Evolutionary conservation across 1,284 basidiomycete species (phyloP).

Genomic region (Flammula alnicola): DNA sequence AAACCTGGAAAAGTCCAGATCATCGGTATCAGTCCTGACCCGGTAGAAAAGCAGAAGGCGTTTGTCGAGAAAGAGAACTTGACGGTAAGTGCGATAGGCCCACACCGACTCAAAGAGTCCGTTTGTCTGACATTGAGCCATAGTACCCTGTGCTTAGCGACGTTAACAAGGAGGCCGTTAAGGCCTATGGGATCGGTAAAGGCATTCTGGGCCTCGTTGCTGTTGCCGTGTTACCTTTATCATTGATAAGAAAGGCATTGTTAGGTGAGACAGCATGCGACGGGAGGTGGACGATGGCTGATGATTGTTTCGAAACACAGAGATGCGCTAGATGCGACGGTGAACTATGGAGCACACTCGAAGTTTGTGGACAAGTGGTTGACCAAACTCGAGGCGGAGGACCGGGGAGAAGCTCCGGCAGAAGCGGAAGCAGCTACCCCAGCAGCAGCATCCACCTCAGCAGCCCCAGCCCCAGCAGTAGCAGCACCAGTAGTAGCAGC

Average conservation of each 20-base stretch:
- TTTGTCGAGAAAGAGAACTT: constrained; percentile 77
- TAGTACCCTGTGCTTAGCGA: constrained; percentile 82
- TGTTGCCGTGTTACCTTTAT: constrained; percentile 74
- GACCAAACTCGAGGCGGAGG: constrained; percentile 51
- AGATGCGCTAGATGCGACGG: constrained; percentile 55
- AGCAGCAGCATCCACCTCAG: no score
- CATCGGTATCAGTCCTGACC: constrained; percentile 73
- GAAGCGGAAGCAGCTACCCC: no score
- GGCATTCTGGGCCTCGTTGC: constrained; percentile 67
- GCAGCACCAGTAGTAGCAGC: no score
- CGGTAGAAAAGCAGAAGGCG: constrained; percentile 69
- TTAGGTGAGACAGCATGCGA: constrained; percentile 54
- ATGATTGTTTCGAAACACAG: constrained; percentile 35
- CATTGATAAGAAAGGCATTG: constrained; percentile 70
- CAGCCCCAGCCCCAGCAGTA: no score
- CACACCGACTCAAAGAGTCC: background rate
- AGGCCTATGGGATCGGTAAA: constrained; percentile 66
- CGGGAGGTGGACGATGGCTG: background rate
- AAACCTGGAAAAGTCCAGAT: constrained; percentile 65
- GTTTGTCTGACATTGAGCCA: background rate
- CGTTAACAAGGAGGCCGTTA: constrained; percentile 60
- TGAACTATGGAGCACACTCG: constrained; percentile 66
- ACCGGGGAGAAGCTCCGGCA: no score
- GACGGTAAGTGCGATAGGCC: constrained; percentile 46
- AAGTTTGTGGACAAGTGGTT: constrained; percentile 74